phyloP scores from a whole-genome alignment of 805 yeast genomes.

The Pichia nanzhaoensis region DNA sequence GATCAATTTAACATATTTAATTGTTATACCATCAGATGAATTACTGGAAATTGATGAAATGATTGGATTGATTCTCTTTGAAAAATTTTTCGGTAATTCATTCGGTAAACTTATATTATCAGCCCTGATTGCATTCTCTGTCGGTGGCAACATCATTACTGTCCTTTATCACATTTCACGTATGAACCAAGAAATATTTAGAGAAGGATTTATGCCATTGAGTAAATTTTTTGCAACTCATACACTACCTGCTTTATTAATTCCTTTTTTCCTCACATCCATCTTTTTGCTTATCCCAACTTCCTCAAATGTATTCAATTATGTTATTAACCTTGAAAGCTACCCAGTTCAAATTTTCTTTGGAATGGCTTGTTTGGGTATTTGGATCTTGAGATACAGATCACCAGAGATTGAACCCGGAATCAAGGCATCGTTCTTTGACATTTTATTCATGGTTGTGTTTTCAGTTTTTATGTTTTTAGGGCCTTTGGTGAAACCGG shows the following conservation, averaged over 20 bases:
- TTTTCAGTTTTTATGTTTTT: constrained; percentile 43
- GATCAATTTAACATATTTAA: constrained; percentile 44
- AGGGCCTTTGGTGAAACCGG: constrained; percentile 38
- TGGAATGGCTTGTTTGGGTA: constrained; percentile 48
- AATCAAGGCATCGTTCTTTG: constrained; percentile 43
- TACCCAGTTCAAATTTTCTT: constrained; percentile 46
- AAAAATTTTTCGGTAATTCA: constrained; percentile 41
- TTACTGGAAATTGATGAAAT: constrained; percentile 40
- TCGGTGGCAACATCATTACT: constrained; percentile 51
- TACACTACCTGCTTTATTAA: constrained; percentile 40
- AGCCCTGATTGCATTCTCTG: constrained; percentile 43
- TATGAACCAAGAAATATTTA: constrained; percentile 49
- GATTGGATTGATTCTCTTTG: constrained; percentile 46
- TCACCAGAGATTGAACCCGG: constrained; percentile 44
- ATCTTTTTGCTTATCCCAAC: constrained; percentile 37
- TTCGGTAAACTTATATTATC: constrained; percentile 45
- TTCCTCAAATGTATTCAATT: constrained; percentile 44
- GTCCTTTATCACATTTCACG: constrained; percentile 48
- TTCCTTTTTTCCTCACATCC: constrained; percentile 38
- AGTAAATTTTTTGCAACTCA: constrained; percentile 47
- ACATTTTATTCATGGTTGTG: constrained; percentile 39
- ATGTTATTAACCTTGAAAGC: constrained; percentile 45
- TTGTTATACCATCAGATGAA: constrained; percentile 44
- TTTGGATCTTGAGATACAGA: constrained; percentile 47
- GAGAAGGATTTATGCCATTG: constrained; percentile 49